A percentile compares a stretch with the other conserved stretches of the same genome.
phyloP scores from a whole-genome alignment of 768 basidiomycete species.

The Suillus clintonianus region DNA sequence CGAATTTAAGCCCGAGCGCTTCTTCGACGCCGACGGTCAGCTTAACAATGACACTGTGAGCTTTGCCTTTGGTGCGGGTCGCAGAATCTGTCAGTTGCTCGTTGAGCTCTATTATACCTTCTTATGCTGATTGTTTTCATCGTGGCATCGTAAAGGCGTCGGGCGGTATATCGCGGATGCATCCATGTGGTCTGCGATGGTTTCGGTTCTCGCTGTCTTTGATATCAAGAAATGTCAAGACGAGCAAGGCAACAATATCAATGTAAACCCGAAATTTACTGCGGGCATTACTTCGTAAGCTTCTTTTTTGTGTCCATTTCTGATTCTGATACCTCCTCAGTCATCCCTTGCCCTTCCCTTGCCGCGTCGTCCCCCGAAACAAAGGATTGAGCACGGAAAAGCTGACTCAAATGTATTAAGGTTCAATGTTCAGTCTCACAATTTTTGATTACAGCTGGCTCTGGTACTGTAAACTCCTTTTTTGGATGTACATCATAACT shows the following conservation, averaged over 20 bases:
- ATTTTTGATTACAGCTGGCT: neutral
- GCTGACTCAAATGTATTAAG: conserved; percentile 21
- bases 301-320: neutral
- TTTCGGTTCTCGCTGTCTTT: conserved; percentile 36
- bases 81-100: conserved; percentile 26
- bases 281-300: conserved; percentile 30
- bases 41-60: conserved; percentile 31
- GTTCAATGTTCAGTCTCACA: neutral
- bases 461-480: neutral
- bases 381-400: conserved; percentile 17
- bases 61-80: conserved; percentile 38
- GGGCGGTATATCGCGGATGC: conserved; percentile 45
- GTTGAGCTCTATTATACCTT: neutral
- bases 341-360: conserved; percentile 27
- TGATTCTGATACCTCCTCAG: conserved; percentile 12
- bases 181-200: conserved; percentile 38
- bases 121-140: neutral
- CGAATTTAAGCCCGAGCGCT: conserved; percentile 39
- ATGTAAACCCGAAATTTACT: conserved; percentile 22
- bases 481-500: neutral
- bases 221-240: conserved; percentile 31
- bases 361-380: conserved; percentile 25
- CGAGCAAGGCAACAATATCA: conserved; percentile 23
- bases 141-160: conserved; percentile 27
- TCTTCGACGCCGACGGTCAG: conserved; percentile 22